Conservation (phyloP, 1,139 yeast species). For the Zygoascus meyerae region DNA sequence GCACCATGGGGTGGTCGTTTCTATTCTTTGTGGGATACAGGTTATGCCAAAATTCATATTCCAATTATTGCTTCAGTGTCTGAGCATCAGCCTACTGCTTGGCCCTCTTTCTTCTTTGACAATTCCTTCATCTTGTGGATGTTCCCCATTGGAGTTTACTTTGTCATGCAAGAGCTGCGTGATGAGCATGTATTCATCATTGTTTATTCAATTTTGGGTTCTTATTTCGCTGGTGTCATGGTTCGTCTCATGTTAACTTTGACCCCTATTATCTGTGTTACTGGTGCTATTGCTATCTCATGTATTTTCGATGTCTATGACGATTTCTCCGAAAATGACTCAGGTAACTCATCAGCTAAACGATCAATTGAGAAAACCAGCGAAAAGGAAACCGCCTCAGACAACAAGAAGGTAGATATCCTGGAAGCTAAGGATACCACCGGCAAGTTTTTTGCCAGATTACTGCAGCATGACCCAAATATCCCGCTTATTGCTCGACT, state of each 20-base stretch:
- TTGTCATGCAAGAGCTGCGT: slow-evolving; percentile 80
- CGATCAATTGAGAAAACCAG: slow-evolving; percentile 10
- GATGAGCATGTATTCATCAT: slow-evolving; percentile 92
- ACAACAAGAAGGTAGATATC: slow-evolving; percentile 11
- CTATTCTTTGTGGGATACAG: slow-evolving; percentile 97
- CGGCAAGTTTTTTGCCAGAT: slow-evolving; percentile 13
- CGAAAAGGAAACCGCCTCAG: slow-evolving; percentile 10
- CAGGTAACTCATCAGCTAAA: slow-evolving; percentile 13
- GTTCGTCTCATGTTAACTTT: slow-evolving; percentile 94
- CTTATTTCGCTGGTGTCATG: slow-evolving; percentile 99
- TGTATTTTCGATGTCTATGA: slow-evolving; percentile 78
- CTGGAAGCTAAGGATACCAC: slow-evolving; percentile 13
- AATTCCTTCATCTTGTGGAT: slow-evolving; percentile 91
- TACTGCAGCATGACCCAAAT: slow-evolving; percentile 17
- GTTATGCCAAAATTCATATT: slow-evolving; percentile 94
- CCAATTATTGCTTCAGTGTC: slow-evolving; percentile 98
- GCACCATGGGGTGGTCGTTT: slow-evolving; percentile 99
- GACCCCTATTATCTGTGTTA: slow-evolving; percentile 92
- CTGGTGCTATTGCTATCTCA: slow-evolving; percentile 83
- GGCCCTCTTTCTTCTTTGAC: slow-evolving; percentile 98
- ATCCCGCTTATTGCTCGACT: slow-evolving; percentile 48
- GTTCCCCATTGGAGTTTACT: slow-evolving; percentile 95
- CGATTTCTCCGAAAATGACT: slow-evolving; percentile 42
- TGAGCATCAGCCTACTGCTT: slow-evolving; percentile 99
- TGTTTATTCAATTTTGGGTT: slow-evolving; percentile 83